Base-by-base conservation (phyloP, 495 filamentous ascomycete genomes). In the Oidiodendron maius region DNA sequence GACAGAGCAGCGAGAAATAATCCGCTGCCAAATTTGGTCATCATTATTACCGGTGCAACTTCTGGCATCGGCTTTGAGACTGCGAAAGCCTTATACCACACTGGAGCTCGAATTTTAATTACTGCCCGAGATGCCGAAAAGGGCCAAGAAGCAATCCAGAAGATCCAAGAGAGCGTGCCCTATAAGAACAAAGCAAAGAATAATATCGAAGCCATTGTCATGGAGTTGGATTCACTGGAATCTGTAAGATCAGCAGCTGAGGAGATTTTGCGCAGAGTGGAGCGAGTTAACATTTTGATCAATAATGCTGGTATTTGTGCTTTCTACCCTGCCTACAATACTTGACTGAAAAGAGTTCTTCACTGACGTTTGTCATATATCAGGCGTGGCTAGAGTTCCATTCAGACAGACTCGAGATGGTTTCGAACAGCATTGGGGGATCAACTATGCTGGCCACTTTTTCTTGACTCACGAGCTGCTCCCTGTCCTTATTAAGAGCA, bases 391-490 rank as follows among this genome's bases (percentile, higher is more conserved):
- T 0, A 52, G 68, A 8, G 67, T 73, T 1, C 59, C 57, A 3
- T 46, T 59, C 0, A 67, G 65, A 0, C 55, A 48, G 1, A 82
- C 81, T 2, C 54, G 64, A 13, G 80, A 87, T 13, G 81, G 82
- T 20, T 81, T 78, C 57, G 83, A 89, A 56, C 68, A 80, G 26
- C 80, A 85, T 44, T 79, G 87, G 51, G 83, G 78, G 22, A 80
- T 77, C 3, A 90, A 90, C 55, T 76, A 89, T 59, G 61, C 88
- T 42, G 82, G 77, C 8, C 83, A 87, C 55, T 79, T 78, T 35
- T 69, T 87, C 6, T 66, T 90, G 18, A 80, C 78, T 16, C 72
- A 76, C 38, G 64, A 82, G 4, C 66, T 90, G 5, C 67, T 87
- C 10, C 75, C 82, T 0, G 68, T 67, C 1, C 60, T 90, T 13